phyloP scores from a whole-genome alignment of 2,329 filamentous ascomycete genomes.

The Ophiostoma pallidulum region DNA sequence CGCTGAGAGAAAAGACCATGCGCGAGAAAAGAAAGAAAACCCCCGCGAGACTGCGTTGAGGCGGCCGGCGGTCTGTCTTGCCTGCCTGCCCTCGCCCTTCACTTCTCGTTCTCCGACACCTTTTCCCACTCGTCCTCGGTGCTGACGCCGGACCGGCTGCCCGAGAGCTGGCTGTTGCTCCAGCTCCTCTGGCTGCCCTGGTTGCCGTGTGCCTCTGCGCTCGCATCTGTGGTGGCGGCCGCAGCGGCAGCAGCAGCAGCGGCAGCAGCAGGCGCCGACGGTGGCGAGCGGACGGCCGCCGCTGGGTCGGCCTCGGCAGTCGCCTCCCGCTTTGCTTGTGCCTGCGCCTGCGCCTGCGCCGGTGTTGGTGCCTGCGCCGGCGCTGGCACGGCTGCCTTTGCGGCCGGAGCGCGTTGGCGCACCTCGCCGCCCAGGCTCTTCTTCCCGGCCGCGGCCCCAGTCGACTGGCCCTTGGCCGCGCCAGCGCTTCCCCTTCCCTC shows the following conservation, averaged over 20 bases:
- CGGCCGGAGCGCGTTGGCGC: conserved; percentile 1
- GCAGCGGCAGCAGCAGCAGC: conserved; percentile 17
- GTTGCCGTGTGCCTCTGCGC: conserved; percentile 7
- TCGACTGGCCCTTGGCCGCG: conserved; percentile 16
- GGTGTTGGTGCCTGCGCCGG: background rate
- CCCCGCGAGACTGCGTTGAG: too few species aligned
- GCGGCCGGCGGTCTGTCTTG: too few species aligned
- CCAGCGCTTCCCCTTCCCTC: conserved; percentile 26
- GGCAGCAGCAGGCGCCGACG: conserved; percentile 12
- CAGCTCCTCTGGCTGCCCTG: background rate
- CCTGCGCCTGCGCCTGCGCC: too few species aligned
- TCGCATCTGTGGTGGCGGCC: conserved; percentile 35
- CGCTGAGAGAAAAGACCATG: too few species aligned
- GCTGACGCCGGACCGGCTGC: conserved; percentile 51
- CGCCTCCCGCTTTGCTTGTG: background rate
- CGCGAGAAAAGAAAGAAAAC: too few species aligned
- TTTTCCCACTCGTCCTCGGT: conserved; percentile 98
- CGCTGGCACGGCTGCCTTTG: background rate
- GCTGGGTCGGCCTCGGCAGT: background rate
- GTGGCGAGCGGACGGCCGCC: background rate
- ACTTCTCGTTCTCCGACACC: conserved; percentile 62
- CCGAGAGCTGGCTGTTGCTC: conserved; percentile 20
- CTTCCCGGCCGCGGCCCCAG: conserved; percentile 14
- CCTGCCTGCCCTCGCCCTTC: background rate
- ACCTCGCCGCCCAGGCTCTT: conserved; percentile 21